Conservation (phyloP, 768 basidiomycete species). For the Tricholoma furcatifolium region DNA sequence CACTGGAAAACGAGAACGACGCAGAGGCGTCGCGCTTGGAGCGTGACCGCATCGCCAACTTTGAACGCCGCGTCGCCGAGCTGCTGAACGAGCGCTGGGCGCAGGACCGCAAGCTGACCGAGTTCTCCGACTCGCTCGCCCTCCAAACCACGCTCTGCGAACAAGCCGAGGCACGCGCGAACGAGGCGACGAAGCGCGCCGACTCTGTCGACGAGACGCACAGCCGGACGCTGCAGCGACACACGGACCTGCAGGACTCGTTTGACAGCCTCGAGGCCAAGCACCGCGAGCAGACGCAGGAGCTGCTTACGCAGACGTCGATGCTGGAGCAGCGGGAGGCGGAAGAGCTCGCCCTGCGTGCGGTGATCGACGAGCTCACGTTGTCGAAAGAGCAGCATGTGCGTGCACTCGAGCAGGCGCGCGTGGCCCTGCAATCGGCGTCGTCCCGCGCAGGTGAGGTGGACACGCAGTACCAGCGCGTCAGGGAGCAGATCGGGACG, state of each 20-base stretch:
- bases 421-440: conserved; percentile 71
- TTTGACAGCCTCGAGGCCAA: conserved; percentile 58
- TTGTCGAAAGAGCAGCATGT: conserved; percentile 81
- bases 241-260: conserved; percentile 68
- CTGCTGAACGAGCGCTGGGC: conserved; percentile 61
- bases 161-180: conserved; percentile 76
- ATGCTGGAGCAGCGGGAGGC: conserved; percentile 76
- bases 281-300: conserved; percentile 75
- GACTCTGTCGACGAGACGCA: conserved; percentile 72
- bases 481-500: conserved; percentile 63
- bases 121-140: conserved; percentile 71
- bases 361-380: conserved; percentile 70
- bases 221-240: conserved; percentile 58
- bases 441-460: conserved; percentile 78
- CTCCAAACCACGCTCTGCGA: conserved; percentile 76
- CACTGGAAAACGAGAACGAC: conserved; percentile 71
- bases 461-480: conserved; percentile 68
- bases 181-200: conserved; percentile 73
- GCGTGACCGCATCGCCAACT: conserved; percentile 69
- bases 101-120: conserved; percentile 69
- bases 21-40: conserved; percentile 70
- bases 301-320: conserved; percentile 71
- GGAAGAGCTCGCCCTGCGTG: conserved; percentile 62
- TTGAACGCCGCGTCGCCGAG: conserved; percentile 68
- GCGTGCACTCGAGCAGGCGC: conserved; percentile 84